These are phyloP conservation scores for Caryopteris hybrid DNA, from an alignment of 305 asterid genomes.

Conservation along the genomic window DNA sequence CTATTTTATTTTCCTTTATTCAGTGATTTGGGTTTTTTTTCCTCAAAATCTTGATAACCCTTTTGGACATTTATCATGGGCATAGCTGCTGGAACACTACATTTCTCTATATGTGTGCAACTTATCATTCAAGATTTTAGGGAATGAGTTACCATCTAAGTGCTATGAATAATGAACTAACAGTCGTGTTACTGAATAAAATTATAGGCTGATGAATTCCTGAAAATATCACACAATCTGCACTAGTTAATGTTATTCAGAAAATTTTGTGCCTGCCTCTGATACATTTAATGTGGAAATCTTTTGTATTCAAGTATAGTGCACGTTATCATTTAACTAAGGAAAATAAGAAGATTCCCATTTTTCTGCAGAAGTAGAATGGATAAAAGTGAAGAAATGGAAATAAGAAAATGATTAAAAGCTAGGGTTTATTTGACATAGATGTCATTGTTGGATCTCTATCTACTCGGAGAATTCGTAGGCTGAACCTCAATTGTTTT, in stretches of 20 bases:
- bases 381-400: neutral
- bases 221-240: neutral
- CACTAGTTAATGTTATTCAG: neutral
- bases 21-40: constrained; percentile 10
- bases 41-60: neutral
- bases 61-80: neutral
- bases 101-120: neutral
- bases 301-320: neutral
- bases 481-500: neutral
- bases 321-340: neutral
- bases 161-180: neutral
- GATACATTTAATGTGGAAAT: neutral
- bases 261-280: neutral
- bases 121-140: neutral
- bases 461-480: neutral
- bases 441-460: neutral
- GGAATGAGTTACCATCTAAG: neutral
- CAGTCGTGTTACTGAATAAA: neutral
- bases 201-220: neutral
- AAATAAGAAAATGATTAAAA: neutral
- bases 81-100: neutral
- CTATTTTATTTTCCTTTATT: neutral
- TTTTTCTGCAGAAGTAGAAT: neutral
- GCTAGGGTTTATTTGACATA: neutral
- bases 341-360: neutral